Conservation (phyloP, 164 flowering plant genomes). For the Stephania cephalantha region DNA sequence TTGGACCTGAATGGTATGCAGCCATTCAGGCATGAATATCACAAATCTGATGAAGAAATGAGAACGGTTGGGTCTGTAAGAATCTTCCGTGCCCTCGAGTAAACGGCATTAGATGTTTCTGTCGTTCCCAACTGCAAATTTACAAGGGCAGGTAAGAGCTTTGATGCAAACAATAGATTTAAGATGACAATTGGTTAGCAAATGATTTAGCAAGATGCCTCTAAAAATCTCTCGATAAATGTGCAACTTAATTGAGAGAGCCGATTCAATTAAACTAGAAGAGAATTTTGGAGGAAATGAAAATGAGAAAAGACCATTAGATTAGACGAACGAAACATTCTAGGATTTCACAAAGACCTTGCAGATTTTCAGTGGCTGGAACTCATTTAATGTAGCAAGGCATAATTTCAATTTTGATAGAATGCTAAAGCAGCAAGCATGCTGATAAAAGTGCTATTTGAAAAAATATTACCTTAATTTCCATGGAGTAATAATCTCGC, state of each 20-base stretch:
- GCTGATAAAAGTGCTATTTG: too few species aligned
- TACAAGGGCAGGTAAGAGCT: not conserved
- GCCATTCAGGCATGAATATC: not conserved
- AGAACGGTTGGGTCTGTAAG: constrained; percentile 39
- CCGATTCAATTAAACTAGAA: not conserved
- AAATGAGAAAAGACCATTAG: not conserved
- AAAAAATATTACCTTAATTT: constrained; percentile 48
- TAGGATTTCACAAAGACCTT: not conserved
- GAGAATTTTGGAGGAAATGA: not conserved
- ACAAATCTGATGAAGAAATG: constrained; percentile 18
- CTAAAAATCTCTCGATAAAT: not conserved
- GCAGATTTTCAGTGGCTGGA: not conserved
- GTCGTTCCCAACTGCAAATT: constrained; percentile 69
- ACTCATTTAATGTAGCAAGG: not conserved
- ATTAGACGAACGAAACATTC: too few species aligned
- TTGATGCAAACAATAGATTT: not conserved
- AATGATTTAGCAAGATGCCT: not conserved
- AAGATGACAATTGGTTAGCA: too few species aligned
- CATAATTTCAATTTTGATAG: not conserved
- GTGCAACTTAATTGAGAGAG: not conserved
- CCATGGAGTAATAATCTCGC: constrained; percentile 66
- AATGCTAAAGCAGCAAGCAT: not conserved
- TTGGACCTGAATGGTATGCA: constrained; percentile 9
- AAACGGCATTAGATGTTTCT: constrained; percentile 55
- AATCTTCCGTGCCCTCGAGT: constrained; percentile 74